Conservation (phyloP, 371 early-diverging fungal species). For the Smittium culicis region DNA sequence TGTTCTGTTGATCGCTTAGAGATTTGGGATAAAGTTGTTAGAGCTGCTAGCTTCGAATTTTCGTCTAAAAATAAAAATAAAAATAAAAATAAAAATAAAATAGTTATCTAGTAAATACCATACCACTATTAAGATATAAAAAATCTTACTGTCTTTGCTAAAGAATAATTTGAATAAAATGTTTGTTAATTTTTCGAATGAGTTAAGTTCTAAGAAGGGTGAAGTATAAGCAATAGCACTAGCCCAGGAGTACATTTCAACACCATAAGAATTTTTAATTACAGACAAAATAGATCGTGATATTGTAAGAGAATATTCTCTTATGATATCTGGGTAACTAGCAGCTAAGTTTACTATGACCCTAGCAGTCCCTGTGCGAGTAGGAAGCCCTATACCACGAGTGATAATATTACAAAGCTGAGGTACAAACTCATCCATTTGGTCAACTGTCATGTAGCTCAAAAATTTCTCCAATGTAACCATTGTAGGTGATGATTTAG, state of each 20-base stretch:
- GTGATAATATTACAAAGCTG: conserved; percentile 52
- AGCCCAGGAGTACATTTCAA: conserved; percentile 71
- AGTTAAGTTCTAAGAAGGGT: conserved; percentile 40
- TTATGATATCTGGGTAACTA: conserved; percentile 42
- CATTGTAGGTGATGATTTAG: conserved; percentile 42
- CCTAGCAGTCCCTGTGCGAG: conserved; percentile 80
- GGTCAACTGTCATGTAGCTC: conserved; percentile 47
- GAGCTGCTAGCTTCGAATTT: neutral
- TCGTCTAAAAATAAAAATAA: neutral
- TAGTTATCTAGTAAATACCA: no score
- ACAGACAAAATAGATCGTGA: conserved; percentile 62
- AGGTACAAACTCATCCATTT: conserved; percentile 48
- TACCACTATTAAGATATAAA: no score
- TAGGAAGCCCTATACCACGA: conserved; percentile 77
- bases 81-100: neutral
- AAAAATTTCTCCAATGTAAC: conserved; percentile 66
- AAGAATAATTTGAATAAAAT: conserved; percentile 58
- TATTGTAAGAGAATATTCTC: conserved; percentile 47
- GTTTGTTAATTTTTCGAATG: conserved; percentile 46
- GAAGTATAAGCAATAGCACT: conserved; percentile 69
- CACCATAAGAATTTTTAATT: conserved; percentile 58
- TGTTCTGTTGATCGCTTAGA: neutral
- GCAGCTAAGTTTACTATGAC: conserved; percentile 62
- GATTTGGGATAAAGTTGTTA: neutral
- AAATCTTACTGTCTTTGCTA: conserved; percentile 51